Evolutionary conservation across 2,329 filamentous ascomycete genomes (phyloP), one percentile per base, ranked within the genome.

Genomic region (Nectriaceae sp.): DNA sequence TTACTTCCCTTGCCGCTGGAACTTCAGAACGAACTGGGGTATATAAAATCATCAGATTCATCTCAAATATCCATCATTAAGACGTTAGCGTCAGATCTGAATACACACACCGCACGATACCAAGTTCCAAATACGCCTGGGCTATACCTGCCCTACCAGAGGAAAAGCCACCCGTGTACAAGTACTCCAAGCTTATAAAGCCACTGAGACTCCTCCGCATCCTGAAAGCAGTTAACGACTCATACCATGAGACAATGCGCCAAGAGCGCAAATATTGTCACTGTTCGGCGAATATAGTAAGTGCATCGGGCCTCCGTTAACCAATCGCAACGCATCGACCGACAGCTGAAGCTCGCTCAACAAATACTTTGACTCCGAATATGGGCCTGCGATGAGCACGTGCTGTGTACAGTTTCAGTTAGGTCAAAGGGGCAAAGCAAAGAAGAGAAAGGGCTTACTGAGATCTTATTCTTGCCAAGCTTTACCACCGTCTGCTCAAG

Each of bases 281-380:
- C 22, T 24, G 13, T 50, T 33, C 3, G n/a, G n/a, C 5, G 31
- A 21, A 19, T 50, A 29, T 4, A 46, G 21, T 3, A 50, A 15
- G 8, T 42, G 19, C 24, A 13, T 6, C 24, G 19, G 13, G 21
- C 13, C 21, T 13, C 36, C 11, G 15, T 35, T 42, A 5, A 2
- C 8, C 19, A 33, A 31, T 11, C 39, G 6, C 10, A 21, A 13
- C 24, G 6, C 24, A 29, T 29, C 24, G 13, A 29, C 24, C 6
- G 13, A 6, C 6, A 6, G 11, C 11, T n/a, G 31, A 15, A 50
- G 38, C 13, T 50, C 21, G 10, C 39, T 31, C 15, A 19, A 29
- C 16, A 50, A 19, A 15, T 50, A 42, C 18, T 42, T 50, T 13
- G 47, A 46, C 5, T 22, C 40, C 10, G 43, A 42, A 20, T 50